Evolutionary conservation across 2,329 filamentous ascomycete species (phyloP).

Genomic region (Fusarium citri): DNA sequence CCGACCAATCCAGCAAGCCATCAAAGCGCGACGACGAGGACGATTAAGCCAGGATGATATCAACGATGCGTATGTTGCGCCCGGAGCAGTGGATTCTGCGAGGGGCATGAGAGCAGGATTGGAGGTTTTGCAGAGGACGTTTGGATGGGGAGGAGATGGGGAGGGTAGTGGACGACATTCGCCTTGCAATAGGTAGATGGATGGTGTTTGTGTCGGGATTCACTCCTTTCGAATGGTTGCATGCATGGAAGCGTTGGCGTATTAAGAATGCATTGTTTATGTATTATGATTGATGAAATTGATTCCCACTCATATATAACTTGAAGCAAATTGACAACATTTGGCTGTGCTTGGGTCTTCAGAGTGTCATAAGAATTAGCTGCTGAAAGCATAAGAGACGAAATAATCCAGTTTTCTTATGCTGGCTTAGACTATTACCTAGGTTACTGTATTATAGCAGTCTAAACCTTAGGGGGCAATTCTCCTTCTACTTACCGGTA

Average conservation of each 20-base stretch:
- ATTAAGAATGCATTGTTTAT: conserved; percentile 19
- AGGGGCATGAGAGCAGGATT: conserved; percentile 62
- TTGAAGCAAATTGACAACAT: not conserved
- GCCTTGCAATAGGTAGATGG: conserved; percentile 6
- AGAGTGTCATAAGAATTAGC: too few species aligned
- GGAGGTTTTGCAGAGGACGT: conserved; percentile 62
- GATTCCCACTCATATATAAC: conserved; percentile 20
- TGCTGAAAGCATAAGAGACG: not conserved
- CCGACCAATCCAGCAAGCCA: conserved; percentile 68
- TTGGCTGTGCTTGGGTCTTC: not conserved
- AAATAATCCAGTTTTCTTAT: not conserved
- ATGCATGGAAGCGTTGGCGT: conserved; percentile 30
- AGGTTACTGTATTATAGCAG: too few species aligned
- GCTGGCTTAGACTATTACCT: not conserved
- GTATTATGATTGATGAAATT: conserved; percentile 26
- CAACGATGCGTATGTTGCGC: conserved; percentile 51
- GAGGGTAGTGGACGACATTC: conserved; percentile 17
- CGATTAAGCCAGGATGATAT: conserved; percentile 69
- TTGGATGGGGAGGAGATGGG: conserved; percentile 61
- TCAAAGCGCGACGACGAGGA: conserved; percentile 67
- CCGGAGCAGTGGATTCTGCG: conserved; percentile 56
- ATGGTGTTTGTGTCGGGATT: not conserved
- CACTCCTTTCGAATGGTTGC: conserved; percentile 19
- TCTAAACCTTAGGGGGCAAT: too few species aligned
- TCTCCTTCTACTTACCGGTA: too few species aligned